Conservation (phyloP, 306 rosid species). For the Oxytropis ochrocephala region DNA sequence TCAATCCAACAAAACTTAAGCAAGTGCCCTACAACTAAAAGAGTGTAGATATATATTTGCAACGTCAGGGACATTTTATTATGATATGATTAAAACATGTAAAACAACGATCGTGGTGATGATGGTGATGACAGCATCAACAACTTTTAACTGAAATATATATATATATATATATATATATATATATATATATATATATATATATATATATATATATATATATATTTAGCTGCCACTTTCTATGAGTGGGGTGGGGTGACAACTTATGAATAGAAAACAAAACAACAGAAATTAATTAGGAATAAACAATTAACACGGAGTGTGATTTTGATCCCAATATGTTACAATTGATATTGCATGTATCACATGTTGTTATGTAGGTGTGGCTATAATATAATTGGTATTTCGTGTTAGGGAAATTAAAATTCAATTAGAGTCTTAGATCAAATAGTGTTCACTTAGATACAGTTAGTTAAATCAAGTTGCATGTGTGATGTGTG, state of each 20-base stretch:
- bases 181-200: no score
- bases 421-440: not conserved
- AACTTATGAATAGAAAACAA: not conserved
- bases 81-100: conserved; percentile 15
- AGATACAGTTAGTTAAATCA: not conserved
- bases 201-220: no score
- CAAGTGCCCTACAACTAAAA: not conserved
- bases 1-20: not conserved
- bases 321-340: conserved; percentile 15
- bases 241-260: conserved; percentile 16
- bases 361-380: not conserved
- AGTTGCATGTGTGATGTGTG: no score
- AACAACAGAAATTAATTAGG: not conserved
- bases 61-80: not conserved
- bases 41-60: not conserved
- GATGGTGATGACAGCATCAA: conserved; percentile 11
- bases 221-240: conserved; percentile 5
- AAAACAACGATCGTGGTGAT: not conserved
- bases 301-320: conserved; percentile 2
- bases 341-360: conserved; percentile 12
- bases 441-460: not conserved
- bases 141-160: conserved; percentile 15
- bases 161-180: no score
- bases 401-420: not conserved
- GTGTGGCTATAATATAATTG: not conserved